Evolutionary conservation across 2,329 filamentous ascomycete genomes (phyloP).

Genomic region (Claviceps lovelessii): DNA sequence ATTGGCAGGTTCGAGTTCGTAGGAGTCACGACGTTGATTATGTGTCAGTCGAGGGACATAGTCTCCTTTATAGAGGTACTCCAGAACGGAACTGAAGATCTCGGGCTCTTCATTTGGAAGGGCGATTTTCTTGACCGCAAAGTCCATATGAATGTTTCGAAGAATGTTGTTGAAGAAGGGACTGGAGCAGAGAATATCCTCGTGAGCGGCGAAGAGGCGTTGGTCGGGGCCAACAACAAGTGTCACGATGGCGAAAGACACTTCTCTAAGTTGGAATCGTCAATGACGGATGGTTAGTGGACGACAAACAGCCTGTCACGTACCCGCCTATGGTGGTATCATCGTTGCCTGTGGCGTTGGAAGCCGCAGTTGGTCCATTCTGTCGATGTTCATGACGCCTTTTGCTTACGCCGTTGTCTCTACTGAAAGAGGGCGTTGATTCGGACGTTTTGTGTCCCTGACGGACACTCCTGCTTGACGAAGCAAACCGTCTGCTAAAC

Average conservation of each 20-base stretch:
- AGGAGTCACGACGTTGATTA: constrained; percentile 66
- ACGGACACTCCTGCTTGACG: constrained; percentile 36
- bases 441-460: constrained; percentile 36
- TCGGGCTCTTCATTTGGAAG: constrained; percentile 79
- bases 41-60: constrained; percentile 75
- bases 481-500: constrained; percentile 34
- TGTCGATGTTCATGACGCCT: constrained; percentile 35
- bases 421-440: constrained; percentile 40
- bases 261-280: background rate
- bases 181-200: constrained; percentile 65
- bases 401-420: constrained; percentile 39
- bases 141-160: constrained; percentile 21
- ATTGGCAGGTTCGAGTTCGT: constrained; percentile 57
- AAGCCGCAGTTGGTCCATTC: constrained; percentile 34
- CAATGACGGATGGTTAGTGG: background rate
- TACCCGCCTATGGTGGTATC: constrained; percentile 31
- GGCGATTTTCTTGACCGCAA: constrained; percentile 50
- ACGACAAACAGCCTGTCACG: constrained; percentile 9
- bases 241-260: constrained; percentile 58
- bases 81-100: constrained; percentile 78
- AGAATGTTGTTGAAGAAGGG: constrained; percentile 51
- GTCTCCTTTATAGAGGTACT: constrained; percentile 88
- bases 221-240: constrained; percentile 68
- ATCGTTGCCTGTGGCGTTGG: constrained; percentile 23
- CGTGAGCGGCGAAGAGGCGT: constrained; percentile 81